phyloP scores from a whole-genome alignment of 202 grass and related monocot genomes.

The Musa balbisiana region DNA sequence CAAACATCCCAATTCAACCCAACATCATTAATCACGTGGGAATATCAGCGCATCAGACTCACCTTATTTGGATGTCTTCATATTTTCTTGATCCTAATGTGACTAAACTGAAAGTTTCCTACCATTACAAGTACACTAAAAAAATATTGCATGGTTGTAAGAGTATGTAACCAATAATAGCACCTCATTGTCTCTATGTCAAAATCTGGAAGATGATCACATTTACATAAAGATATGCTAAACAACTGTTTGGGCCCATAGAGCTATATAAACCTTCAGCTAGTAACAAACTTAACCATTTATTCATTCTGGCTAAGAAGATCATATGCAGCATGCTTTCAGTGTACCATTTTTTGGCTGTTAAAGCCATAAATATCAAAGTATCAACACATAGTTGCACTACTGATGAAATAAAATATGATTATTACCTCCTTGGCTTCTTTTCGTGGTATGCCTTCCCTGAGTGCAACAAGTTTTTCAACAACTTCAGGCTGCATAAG shows the following conservation, averaged over 20 bases:
- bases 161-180: too few species aligned
- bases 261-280: background rate
- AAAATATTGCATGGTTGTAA: too few species aligned
- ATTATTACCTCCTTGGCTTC: constrained; percentile 91
- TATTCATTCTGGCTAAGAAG: background rate
- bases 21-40: too few species aligned
- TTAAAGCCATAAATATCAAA: background rate
- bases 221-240: background rate
- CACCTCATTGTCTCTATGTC: background rate
- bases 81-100: too few species aligned
- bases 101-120: too few species aligned
- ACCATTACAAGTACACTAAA: too few species aligned
- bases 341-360: background rate
- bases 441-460: constrained; percentile 90
- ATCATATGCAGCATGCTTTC: background rate
- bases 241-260: background rate
- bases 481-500: constrained; percentile 80
- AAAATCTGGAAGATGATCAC: background rate
- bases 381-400: background rate
- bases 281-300: background rate
- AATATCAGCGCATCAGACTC: too few species aligned
- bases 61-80: too few species aligned
- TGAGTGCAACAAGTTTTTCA: constrained; percentile 86
- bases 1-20: too few species aligned
- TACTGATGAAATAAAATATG: background rate